Base-by-base conservation (phyloP, 306 rosid species). In the Trichosanthes cucumerina region DNA sequence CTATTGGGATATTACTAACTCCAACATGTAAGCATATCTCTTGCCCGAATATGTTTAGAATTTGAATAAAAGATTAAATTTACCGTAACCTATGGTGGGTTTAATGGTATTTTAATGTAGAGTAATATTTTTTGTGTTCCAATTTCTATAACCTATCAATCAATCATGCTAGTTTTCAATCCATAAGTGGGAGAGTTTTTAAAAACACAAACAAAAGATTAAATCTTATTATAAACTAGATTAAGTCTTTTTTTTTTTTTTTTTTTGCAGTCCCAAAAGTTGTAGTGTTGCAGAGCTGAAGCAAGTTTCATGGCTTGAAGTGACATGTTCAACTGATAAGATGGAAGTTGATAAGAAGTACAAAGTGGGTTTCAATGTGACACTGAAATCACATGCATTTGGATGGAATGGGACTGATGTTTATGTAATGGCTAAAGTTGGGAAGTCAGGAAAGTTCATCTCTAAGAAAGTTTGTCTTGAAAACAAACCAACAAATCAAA, bases 271-370 rank as follows among this genome's bases (percentile, higher is more conserved):
- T 43, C 21, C 14, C 0, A 3, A 2, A 34, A 34, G 39, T 72
- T 26, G 26, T 0, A 7, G 28, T 24, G 0, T 19, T 3, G 93
- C 85, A 0, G 92, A 89, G 58, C 75, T 91, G 79, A 44, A 77
- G 38, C 97, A 93, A 53, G 98, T 91, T 6, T 91, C 88, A 15
- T 93, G 98, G 98, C 82, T 93, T 9, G 97, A 93, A 75, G 92
- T 93, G 53, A 86, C 96, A 0, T 86, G 89, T 1, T 1, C 56
- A 15, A 78, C 50, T 5, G 0, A 0, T 3, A 9, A 19, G 0
- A 1, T 21, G 5, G 0, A 0, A 0, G 0, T 0, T 0, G 13
- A 10, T 2, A 23, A 6, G 23, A 62, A 0, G 0, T 93, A 90
- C 13, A 3, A 0, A 0, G 65, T 93, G 15, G 7, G 2, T 2